Percentiles rank a stretch among this genome's conserved stretches.
These are phyloP conservation scores for Stenocarpella maydis DNA, from an alignment of 2,329 filamentous ascomycete species.

Conservation along the genomic window DNA sequence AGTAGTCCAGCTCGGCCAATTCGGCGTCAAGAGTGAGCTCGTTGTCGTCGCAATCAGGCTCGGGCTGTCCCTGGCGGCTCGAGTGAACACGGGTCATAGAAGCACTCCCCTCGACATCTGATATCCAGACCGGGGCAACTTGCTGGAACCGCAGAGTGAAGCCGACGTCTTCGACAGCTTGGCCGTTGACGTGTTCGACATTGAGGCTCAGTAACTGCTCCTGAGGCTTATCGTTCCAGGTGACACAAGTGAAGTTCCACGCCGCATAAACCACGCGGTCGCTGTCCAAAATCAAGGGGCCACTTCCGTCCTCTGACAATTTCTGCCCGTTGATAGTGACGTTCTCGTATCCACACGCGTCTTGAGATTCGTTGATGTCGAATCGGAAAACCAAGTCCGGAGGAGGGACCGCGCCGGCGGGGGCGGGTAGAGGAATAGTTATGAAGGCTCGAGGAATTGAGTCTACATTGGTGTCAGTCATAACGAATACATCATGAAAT, in stretches of 20 bases:
- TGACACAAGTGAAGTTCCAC: constrained; percentile 58
- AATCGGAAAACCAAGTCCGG: constrained; percentile 47
- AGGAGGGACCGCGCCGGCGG: not conserved
- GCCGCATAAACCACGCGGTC: constrained; percentile 51
- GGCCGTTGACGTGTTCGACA: constrained; percentile 53
- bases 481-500: not conserved
- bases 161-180: constrained; percentile 47
- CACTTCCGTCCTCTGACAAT: constrained; percentile 53
- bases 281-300: constrained; percentile 49
- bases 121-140: constrained; percentile 51
- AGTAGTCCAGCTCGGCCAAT: constrained; percentile 53
- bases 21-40: constrained; percentile 50
- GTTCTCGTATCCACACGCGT: constrained; percentile 56
- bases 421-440: constrained; percentile 40
- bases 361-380: constrained; percentile 53
- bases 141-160: constrained; percentile 58
- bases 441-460: constrained; percentile 39
- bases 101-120: constrained; percentile 52
- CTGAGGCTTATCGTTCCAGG: constrained; percentile 48
- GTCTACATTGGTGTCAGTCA: constrained; percentile 30
- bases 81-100: constrained; percentile 43
- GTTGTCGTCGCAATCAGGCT: constrained; percentile 34
- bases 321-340: constrained; percentile 56
- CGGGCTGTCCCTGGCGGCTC: constrained; percentile 36
- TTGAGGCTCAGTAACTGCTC: constrained; percentile 56